Conservation (phyloP, 2,329 filamentous ascomycete genomes). For the Pseudogymnoascus sp. region DNA sequence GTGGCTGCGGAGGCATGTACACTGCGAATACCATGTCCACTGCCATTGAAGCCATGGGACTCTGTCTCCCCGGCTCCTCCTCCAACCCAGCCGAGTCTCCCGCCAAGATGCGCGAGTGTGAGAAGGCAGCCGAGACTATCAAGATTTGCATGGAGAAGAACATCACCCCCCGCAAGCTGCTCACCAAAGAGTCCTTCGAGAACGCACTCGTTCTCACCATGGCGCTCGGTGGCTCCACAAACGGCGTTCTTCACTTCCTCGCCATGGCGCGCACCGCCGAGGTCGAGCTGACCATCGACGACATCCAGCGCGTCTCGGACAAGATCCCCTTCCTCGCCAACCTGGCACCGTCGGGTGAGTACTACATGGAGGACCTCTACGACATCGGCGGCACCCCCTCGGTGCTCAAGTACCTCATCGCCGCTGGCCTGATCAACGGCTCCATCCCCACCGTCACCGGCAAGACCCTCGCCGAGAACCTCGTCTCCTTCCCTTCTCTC, state of each 20-base stretch:
- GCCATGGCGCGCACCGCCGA: slow-evolving; percentile 64
- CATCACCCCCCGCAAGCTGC: slow-evolving; percentile 57
- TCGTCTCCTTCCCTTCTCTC: slow-evolving; percentile 66
- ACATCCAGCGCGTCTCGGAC: slow-evolving; percentile 61
- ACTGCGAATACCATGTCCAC: slow-evolving; percentile 72
- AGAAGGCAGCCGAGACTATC: slow-evolving; percentile 59
- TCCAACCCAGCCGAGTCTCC: slow-evolving; percentile 60
- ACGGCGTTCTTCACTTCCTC: slow-evolving; percentile 62
- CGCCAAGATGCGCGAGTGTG: slow-evolving; percentile 63
- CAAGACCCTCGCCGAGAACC: slow-evolving; percentile 73
- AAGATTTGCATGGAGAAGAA: slow-evolving; percentile 60
- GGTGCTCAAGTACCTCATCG: slow-evolving; percentile 77
- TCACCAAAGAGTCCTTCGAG: slow-evolving; percentile 61
- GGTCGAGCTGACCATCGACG: slow-evolving; percentile 55
- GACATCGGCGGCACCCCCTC: slow-evolving; percentile 76
- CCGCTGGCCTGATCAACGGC: slow-evolving; percentile 67
- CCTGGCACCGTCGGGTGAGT: slow-evolving; percentile 68
- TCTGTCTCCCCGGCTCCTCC: slow-evolving; percentile 59
- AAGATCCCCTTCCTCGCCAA: slow-evolving; percentile 66
- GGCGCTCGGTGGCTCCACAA: slow-evolving; percentile 62
- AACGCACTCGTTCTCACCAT: slow-evolving; percentile 68
- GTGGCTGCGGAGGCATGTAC: slow-evolving; percentile 68
- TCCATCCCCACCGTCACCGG: slow-evolving; percentile 74
- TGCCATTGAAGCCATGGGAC: slow-evolving; percentile 63
- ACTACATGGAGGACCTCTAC: slow-evolving; percentile 83